Conservation (phyloP, 2,329 filamentous ascomycete genomes). For the Fusarium veterinarium region DNA sequence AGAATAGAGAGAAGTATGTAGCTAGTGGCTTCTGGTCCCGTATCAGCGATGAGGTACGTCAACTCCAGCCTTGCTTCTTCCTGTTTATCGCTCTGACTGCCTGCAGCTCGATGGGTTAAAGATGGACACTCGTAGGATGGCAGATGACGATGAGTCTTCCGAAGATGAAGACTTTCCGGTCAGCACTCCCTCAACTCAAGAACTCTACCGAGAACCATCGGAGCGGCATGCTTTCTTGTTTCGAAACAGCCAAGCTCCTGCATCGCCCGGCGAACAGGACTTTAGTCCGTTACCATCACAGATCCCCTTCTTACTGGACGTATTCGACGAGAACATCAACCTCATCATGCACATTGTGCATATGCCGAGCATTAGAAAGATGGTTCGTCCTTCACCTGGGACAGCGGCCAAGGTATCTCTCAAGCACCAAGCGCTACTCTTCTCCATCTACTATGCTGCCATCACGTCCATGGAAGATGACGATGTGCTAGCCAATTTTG, state of each 20-base stretch:
- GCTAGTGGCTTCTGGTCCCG: slow-evolving; percentile 66
- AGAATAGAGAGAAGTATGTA: slow-evolving; percentile 58
- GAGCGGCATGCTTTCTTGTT: slow-evolving; percentile 66
- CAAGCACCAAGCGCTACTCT: slow-evolving; percentile 64
- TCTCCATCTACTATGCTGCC: slow-evolving; percentile 68
- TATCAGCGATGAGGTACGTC: slow-evolving; percentile 64
- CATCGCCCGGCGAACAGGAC: slow-evolving; percentile 49
- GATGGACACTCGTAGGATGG: slow-evolving; percentile 51
- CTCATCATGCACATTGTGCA: slow-evolving; percentile 56
- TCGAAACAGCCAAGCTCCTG: slow-evolving; percentile 53
- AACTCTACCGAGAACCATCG: slow-evolving; percentile 55
- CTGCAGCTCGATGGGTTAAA: slow-evolving; percentile 58
- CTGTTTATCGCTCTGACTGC: background rate
- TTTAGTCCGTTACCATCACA: slow-evolving; percentile 66
- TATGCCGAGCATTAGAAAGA: slow-evolving; percentile 54
- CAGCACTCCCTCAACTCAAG: slow-evolving; percentile 50
- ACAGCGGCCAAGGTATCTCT: slow-evolving; percentile 50
- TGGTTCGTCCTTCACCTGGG: slow-evolving; percentile 51
- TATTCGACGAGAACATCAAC: slow-evolving; percentile 65
- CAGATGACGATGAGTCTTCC: slow-evolving; percentile 47
- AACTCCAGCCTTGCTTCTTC: background rate
- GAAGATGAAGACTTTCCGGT: slow-evolving; percentile 51
- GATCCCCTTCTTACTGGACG: slow-evolving; percentile 63
- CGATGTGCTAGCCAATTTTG: slow-evolving; percentile 63
- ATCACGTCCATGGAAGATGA: slow-evolving; percentile 68